A percentile compares a stretch with the other conserved stretches of the same genome.
phyloP scores from a whole-genome alignment of 352 stramenopile genomes.

The Sclerospora graminicola region DNA sequence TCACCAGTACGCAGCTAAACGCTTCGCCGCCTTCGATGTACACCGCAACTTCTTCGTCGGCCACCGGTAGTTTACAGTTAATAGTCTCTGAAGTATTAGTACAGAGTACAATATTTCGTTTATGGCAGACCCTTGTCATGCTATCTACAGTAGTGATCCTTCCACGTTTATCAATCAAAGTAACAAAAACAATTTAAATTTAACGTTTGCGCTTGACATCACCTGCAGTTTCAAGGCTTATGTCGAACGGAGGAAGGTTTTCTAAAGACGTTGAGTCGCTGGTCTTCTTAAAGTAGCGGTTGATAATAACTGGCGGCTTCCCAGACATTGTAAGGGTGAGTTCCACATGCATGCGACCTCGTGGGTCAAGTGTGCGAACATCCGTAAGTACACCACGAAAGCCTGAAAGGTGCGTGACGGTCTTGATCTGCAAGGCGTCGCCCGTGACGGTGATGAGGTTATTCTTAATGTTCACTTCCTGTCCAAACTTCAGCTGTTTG shows the following conservation, averaged over 20 bases:
- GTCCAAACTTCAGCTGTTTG: constrained; percentile 79
- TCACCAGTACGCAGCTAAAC: constrained; percentile 72
- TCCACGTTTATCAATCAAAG: neutral
- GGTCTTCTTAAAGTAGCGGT: constrained; percentile 82
- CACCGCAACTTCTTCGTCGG: constrained; percentile 57
- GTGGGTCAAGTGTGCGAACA: constrained; percentile 58
- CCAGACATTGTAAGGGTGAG: constrained; percentile 67
- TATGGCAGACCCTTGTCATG: too few species aligned
- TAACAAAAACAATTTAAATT: constrained; percentile 4
- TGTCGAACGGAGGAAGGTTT: constrained; percentile 82
- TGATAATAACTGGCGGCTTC: constrained; percentile 66
- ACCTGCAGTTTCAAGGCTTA: constrained; percentile 66
- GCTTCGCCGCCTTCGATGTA: constrained; percentile 71
- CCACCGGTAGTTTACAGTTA: constrained; percentile 20
- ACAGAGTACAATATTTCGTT: constrained; percentile 1
- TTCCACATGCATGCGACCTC: constrained; percentile 75
- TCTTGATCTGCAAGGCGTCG: constrained; percentile 61
- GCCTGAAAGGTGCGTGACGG: constrained; percentile 68
- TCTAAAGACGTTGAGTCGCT: constrained; percentile 82
- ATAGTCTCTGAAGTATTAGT: neutral
- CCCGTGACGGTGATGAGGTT: constrained; percentile 81
- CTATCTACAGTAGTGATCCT: neutral
- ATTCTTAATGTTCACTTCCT: constrained; percentile 83
- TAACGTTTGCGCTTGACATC: constrained; percentile 85
- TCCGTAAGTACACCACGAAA: constrained; percentile 72